Conservation (phyloP, 208 protist genomes). For the Trypanosoma theileri region DNA sequence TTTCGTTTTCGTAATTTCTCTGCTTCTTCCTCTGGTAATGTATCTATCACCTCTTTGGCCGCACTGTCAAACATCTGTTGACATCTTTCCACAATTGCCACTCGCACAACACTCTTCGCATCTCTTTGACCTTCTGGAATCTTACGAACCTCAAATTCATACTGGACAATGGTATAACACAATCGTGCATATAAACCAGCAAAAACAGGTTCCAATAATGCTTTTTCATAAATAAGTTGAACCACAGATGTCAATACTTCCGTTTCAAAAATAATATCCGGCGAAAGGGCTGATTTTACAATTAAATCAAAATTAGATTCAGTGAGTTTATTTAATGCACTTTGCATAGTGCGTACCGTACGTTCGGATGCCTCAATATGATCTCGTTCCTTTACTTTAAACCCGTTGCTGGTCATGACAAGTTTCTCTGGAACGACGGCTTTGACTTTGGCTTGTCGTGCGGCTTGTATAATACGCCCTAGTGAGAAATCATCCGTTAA, state of each 20-base stretch:
- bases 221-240: slow-evolving; percentile 86
- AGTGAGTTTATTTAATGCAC: slow-evolving; percentile 86
- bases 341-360: slow-evolving; percentile 73
- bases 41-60: background rate
- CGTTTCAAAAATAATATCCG: slow-evolving; percentile 70
- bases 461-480: slow-evolving; percentile 52
- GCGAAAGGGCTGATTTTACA: slow-evolving; percentile 53
- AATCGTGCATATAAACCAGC: slow-evolving; percentile 79
- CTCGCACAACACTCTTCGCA: slow-evolving; percentile 17
- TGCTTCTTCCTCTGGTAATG: slow-evolving; percentile 40
- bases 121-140: background rate
- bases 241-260: slow-evolving; percentile 68
- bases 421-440: slow-evolving; percentile 74
- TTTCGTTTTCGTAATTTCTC: slow-evolving; percentile 79
- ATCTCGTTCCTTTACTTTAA: slow-evolving; percentile 66
- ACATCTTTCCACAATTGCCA: slow-evolving; percentile 33
- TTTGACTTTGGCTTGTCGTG: slow-evolving; percentile 56
- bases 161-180: slow-evolving; percentile 72
- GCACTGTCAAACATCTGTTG: slow-evolving; percentile 26
- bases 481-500: slow-evolving; percentile 69
- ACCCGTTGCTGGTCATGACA: slow-evolving; percentile 81
- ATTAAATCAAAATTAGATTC: slow-evolving; percentile 83
- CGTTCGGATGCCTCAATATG: slow-evolving; percentile 72
- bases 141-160: slow-evolving; percentile 57
- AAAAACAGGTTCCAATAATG: slow-evolving; percentile 87